Base-by-base conservation (phyloP, 1,139 yeast genomes). In the Kluyveromyces marxianus region DNA sequence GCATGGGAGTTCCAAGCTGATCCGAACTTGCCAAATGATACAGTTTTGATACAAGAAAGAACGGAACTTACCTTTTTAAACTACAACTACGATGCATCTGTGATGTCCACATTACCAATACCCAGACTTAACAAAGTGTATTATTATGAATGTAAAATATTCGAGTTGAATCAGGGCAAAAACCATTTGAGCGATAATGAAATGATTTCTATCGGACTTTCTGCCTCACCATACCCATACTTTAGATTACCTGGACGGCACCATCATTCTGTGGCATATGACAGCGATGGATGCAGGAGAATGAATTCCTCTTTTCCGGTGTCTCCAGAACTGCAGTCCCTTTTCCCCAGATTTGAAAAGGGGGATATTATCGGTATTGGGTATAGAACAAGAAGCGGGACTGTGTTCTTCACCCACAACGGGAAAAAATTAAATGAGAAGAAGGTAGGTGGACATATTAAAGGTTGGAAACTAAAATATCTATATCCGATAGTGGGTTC, bases 1-100 rank as follows among this genome's bases (percentile, higher is more conserved):
- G 98, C 98, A 0, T 92, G 95, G 94, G 95, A 88, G 58, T 92
- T 94, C 62, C 77, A 76, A 49, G 87, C 87, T 39, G 90, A 88
- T 59, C 60, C 70, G 14, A 79, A 76, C 68, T 68, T 79, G 49
- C 79, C 77, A 42, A 76, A 71, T 58, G 81, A 75, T 64, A 84
- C 76, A 56, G 66, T 83, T 25, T 58, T 77, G 49, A 83, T 90
- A 25, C 74, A 79, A 45, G 81, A 83, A 58, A 81, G 84, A 55
- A 79, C 83, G 2, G 97, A 92, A 63, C 69, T 92, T 44, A 80
- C 81, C 46, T 92, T 92, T 58, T 74, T 77, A 58, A 78, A 74
- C 51, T 77, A 74, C 56, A 76, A 78, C 45, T 82, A 81, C 50
- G 89, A 82, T 57, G 80, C 94, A 50, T 84, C 94, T 8, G 74